Conservation (phyloP, 2,329 filamentous ascomycete species). For the Magnaporthiopsis incrustans region DNA sequence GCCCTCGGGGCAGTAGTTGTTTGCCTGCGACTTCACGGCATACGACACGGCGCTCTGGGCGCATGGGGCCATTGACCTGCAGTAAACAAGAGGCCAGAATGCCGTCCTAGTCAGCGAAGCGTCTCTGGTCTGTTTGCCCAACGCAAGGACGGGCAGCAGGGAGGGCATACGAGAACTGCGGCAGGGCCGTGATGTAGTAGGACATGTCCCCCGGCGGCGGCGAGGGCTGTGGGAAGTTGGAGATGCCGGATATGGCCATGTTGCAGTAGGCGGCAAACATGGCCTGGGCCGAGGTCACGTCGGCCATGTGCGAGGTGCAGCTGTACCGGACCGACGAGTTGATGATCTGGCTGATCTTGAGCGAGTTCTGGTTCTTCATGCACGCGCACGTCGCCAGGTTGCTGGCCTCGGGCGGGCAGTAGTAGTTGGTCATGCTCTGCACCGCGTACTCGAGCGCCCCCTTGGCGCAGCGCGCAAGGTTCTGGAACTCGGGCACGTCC, state of each 20-base stretch:
- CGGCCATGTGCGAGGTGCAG: conserved; percentile 38
- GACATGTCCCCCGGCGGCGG: conserved; percentile 45
- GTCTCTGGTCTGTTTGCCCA: neutral
- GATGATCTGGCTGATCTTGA: conserved; percentile 32
- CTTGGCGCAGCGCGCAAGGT: conserved; percentile 36
- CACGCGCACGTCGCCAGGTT: conserved; percentile 43
- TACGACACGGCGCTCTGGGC: conserved; percentile 35
- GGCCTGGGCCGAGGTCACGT: conserved; percentile 38
- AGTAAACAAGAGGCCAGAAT: neutral
- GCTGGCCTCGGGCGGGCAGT: conserved; percentile 20
- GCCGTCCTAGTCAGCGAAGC: neutral
- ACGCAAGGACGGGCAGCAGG: neutral
- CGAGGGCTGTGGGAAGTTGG: conserved; percentile 36
- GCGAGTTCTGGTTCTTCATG: conserved; percentile 39
- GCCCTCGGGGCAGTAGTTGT: conserved; percentile 34
- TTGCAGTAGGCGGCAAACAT: conserved; percentile 46
- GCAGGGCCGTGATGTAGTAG: conserved; percentile 45
- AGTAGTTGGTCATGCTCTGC: conserved; percentile 22
- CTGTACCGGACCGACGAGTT: conserved; percentile 32
- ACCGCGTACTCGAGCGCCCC: conserved; percentile 31
- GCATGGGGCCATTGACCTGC: conserved; percentile 31
- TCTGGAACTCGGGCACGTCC: conserved; percentile 34
- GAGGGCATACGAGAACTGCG: conserved; percentile 27
- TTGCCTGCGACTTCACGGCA: conserved; percentile 30
- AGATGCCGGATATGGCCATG: conserved; percentile 37